A percentile compares a stretch with the other conserved stretches of the same genome.
These are phyloP conservation scores for Xerocomus potaroensis DNA, from an alignment of 768 basidiomycete genomes.

Conservation along the genomic window DNA sequence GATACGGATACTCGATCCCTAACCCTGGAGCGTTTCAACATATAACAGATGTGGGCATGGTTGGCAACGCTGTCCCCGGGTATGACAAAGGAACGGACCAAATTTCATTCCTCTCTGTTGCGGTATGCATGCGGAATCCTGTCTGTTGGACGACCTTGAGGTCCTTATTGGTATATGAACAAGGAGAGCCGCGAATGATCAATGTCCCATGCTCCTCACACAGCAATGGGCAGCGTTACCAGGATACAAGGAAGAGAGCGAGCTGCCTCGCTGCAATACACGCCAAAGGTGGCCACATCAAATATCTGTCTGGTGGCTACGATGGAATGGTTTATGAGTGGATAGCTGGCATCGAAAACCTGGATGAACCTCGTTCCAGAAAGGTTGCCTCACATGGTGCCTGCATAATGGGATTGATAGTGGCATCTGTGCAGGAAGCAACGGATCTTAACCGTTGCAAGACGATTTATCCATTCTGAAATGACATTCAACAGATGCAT, in stretches of 20 bases:
- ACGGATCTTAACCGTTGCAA: slow-evolving; percentile 37
- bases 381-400: slow-evolving; percentile 30
- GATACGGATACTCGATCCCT: slow-evolving; percentile 37
- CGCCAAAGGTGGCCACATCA: slow-evolving; percentile 25
- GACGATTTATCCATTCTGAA: slow-evolving; percentile 32
- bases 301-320: slow-evolving; percentile 47
- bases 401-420: slow-evolving; percentile 30
- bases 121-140: slow-evolving; percentile 28
- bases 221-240: slow-evolving; percentile 23
- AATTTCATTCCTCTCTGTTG: slow-evolving; percentile 37
- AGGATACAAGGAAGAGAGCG: slow-evolving; percentile 28
- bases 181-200: slow-evolving; percentile 29
- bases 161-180: slow-evolving; percentile 24
- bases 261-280: slow-evolving; percentile 41
- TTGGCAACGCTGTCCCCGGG: slow-evolving; percentile 41
- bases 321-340: slow-evolving; percentile 43
- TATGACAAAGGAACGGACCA: slow-evolving; percentile 41
- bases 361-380: slow-evolving; percentile 22
- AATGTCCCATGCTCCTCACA: slow-evolving; percentile 33
- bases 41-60: slow-evolving; percentile 44
- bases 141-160: slow-evolving; percentile 22
- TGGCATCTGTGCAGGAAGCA: slow-evolving; percentile 33
- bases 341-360: slow-evolving; percentile 24
- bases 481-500: slow-evolving; percentile 42
- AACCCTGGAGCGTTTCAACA: slow-evolving; percentile 34